Evolutionary conservation across 2,329 filamentous ascomycete species (phyloP).

Genomic region (Fusarium phyllophilum): DNA sequence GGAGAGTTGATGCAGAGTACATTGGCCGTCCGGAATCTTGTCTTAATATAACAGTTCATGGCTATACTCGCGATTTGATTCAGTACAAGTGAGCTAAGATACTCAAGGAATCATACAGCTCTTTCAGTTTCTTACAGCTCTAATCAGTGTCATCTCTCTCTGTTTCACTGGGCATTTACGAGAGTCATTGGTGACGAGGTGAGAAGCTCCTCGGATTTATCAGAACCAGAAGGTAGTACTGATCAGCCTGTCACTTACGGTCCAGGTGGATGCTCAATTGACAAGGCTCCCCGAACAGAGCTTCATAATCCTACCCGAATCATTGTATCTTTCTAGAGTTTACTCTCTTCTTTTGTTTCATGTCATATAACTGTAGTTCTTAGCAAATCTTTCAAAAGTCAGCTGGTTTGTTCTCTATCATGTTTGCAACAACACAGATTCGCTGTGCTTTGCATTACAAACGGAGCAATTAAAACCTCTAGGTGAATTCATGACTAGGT

Average conservation of each 20-base stretch:
- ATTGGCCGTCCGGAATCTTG: fast-evolving
- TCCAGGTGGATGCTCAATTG: fast-evolving
- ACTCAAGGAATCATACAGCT: no score
- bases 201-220: fast-evolving
- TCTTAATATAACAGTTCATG: not conserved
- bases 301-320: not conserved
- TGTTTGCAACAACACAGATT: no score
- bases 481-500: no score
- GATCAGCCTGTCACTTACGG: not conserved
- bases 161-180: not conserved
- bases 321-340: fast-evolving
- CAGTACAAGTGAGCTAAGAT: no score
- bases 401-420: fast-evolving
- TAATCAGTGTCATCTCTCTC: not conserved
- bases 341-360: no score
- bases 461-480: not conserved
- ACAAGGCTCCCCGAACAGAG: not conserved
- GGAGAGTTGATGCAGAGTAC: not conserved
- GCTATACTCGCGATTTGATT: not conserved
- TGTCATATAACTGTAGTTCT: fast-evolving
- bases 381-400: fast-evolving
- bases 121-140: fast-evolving
- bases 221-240: not conserved
- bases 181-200: not conserved
- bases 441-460: not conserved